Base-by-base conservation (phyloP, 1,284 basidiomycete genomes). In the Cutaneotrichosporon mucoides region DNA sequence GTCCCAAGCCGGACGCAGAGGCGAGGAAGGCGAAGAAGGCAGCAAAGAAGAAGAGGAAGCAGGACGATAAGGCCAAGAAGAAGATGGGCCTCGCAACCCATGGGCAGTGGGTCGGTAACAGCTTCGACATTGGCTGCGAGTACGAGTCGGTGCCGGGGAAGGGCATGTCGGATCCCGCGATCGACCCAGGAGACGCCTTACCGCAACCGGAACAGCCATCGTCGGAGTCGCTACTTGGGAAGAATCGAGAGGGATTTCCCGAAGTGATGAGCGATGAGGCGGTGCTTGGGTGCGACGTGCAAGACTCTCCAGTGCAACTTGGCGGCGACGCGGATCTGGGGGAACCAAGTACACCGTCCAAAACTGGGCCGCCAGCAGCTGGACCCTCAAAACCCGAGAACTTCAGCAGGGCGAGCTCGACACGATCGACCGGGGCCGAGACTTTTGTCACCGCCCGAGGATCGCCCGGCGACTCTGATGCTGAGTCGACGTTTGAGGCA, bases 41-140 rank as follows among this genome's bases (percentile, higher is more conserved):
- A 5, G 12, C 46, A 42, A 47, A 46, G 40, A 60, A 47, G 40
- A 47, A 42, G 46, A 52, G 56, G 40, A 59, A 58, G 24, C 47
- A 52, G 34, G 16, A 10, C 44, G 35, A 48, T 24, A 36, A 36
- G 34, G 34, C 33, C 10, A 56, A 54, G 43, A 63, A 65, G 53
- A 61, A 57, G 24, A 24, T 24, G 24, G 24, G 24, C 24, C 24
- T 24, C 24, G 24, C 24, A 24, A 24, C 24, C 24, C 24, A 24
- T 24, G 24, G 24, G 24, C 24, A 24, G 61, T 76, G 74, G 74
- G 55, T 72, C 44, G 75, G 75, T 33, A 69, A 72, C 51, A 73
- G 73, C 35, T 76, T 76, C 55, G 73, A 75, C 57, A 73, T 76
- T 44, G 75, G 75, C 2, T 57, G 66, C 54, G 75, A 76, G 57